Percentiles rank a stretch among this genome's conserved stretches.
Conservation (phyloP, 352 stramenopile species). For the Thalassiosira ordinaria region DNA sequence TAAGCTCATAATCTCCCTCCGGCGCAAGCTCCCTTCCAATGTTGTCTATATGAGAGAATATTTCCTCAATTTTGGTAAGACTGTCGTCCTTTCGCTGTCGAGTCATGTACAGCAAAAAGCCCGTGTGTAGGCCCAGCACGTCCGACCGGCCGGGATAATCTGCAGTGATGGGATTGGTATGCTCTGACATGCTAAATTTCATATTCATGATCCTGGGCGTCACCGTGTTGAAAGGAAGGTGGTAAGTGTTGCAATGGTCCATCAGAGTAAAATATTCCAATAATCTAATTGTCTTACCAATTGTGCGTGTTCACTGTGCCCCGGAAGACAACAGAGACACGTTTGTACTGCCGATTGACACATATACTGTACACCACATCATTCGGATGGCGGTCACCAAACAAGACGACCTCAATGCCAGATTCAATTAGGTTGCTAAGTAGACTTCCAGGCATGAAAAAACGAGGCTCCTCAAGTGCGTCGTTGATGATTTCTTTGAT, state of each 20-base stretch:
- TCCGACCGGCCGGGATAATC: background rate
- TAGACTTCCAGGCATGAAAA: slow-evolving; percentile 24
- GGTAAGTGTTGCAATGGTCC: no score
- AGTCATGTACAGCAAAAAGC: slow-evolving; percentile 1
- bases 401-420: slow-evolving; percentile 41
- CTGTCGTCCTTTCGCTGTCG: slow-evolving; percentile 24
- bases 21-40: slow-evolving; percentile 38
- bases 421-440: slow-evolving; percentile 33
- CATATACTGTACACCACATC: slow-evolving; percentile 49
- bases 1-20: slow-evolving; percentile 36
- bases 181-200: slow-evolving; percentile 22
- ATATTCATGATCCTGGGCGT: slow-evolving; percentile 17
- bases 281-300: no score
- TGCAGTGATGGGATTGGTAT: slow-evolving; percentile 35
- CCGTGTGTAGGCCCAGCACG: background rate
- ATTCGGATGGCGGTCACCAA: slow-evolving; percentile 25
- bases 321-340: slow-evolving; percentile 33
- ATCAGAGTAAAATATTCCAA: no score
- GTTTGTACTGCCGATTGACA: no score
- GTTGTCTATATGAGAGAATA: slow-evolving; percentile 32
- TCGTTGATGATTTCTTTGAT: slow-evolving; percentile 31
- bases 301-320: slow-evolving; percentile 24
- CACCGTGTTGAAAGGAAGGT: no score
- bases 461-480: slow-evolving; percentile 20
- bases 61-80: slow-evolving; percentile 41